phyloP scores from a whole-genome alignment of 2,329 filamentous ascomycete species.

The Neonectria hederae region DNA sequence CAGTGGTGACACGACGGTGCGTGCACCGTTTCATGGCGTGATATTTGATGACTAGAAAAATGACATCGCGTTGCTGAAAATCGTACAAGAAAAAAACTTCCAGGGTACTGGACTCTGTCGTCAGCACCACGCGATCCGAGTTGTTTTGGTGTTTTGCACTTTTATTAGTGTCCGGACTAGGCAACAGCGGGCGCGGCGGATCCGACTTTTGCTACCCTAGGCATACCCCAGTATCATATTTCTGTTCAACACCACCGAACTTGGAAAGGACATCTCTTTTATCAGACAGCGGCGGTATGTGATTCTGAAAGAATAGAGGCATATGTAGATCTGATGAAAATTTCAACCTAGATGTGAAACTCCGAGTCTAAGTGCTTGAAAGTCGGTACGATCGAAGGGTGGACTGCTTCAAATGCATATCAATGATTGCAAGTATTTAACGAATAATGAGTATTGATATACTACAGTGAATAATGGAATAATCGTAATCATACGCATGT shows the following conservation, averaged over 20 bases:
- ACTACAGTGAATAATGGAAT: constrained; percentile 25
- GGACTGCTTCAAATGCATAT: background rate
- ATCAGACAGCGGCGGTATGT: background rate
- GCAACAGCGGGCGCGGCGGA: too few species aligned
- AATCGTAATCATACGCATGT: constrained; percentile 26
- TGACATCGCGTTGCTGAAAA: background rate
- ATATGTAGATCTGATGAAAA: background rate
- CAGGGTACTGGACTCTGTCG: background rate
- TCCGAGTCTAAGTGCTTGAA: too few species aligned
- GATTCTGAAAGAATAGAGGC: background rate
- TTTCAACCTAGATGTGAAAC: too few species aligned
- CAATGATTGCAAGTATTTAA: background rate
- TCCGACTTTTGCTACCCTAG: background rate
- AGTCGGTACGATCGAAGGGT: background rate
- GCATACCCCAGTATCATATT: background rate
- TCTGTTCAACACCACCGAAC: background rate
- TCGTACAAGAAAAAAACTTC: background rate
- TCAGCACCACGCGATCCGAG: background rate
- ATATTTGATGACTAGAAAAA: background rate
- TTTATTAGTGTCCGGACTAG: background rate
- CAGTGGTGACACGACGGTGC: constrained; percentile 11
- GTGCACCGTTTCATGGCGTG: constrained; percentile 8
- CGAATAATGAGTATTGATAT: constrained; percentile 3
- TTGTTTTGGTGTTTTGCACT: background rate
- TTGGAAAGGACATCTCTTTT: background rate